These are phyloP conservation scores for Ascomycota sp. DNA, from an alignment of 2,329 filamentous ascomycete genomes.

Conservation along the genomic window DNA sequence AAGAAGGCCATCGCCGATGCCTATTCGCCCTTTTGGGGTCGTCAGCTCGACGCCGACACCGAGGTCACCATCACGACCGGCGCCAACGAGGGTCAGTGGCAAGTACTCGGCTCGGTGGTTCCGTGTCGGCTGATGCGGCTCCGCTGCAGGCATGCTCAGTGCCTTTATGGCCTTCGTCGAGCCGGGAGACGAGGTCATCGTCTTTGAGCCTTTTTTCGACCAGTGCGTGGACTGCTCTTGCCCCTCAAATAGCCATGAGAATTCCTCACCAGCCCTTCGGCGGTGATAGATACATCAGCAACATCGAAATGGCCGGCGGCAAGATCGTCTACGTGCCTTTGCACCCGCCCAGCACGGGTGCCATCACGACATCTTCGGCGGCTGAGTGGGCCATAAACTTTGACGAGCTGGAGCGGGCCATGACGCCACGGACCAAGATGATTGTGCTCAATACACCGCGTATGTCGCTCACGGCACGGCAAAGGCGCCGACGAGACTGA, in stretches of 20 bases:
- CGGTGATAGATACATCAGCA: slow-evolving; percentile 48
- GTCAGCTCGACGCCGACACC: slow-evolving; percentile 64
- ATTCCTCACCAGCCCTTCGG: neutral
- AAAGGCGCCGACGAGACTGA: neutral
- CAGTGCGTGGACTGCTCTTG: slow-evolving; percentile 31
- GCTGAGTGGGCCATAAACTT: slow-evolving; percentile 80
- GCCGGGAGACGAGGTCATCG: slow-evolving; percentile 82
- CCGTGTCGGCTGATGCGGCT: neutral
- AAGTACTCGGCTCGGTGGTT: no score
- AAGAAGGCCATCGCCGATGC: slow-evolving; percentile 86
- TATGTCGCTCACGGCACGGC: slow-evolving; percentile 7
- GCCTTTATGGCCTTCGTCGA: slow-evolving; percentile 98
- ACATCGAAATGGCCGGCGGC: slow-evolving; percentile 95
- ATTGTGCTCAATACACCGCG: slow-evolving; percentile 68
- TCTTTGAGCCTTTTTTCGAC: slow-evolving; percentile 98
- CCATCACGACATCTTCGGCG: slow-evolving; percentile 60
- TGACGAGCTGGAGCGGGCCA: slow-evolving; percentile 56
- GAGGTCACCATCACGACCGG: slow-evolving; percentile 91
- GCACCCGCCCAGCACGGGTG: slow-evolving; percentile 67
- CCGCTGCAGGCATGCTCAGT: slow-evolving; percentile 51
- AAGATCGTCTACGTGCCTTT: slow-evolving; percentile 92
- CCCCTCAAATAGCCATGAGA: neutral
- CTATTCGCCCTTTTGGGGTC: slow-evolving; percentile 77
- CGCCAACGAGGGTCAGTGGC: slow-evolving; percentile 45
- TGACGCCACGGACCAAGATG: slow-evolving; percentile 85